These are phyloP conservation scores for Dryas octopetala DNA, from an alignment of 306 rosid genomes.

Conservation along the genomic window DNA sequence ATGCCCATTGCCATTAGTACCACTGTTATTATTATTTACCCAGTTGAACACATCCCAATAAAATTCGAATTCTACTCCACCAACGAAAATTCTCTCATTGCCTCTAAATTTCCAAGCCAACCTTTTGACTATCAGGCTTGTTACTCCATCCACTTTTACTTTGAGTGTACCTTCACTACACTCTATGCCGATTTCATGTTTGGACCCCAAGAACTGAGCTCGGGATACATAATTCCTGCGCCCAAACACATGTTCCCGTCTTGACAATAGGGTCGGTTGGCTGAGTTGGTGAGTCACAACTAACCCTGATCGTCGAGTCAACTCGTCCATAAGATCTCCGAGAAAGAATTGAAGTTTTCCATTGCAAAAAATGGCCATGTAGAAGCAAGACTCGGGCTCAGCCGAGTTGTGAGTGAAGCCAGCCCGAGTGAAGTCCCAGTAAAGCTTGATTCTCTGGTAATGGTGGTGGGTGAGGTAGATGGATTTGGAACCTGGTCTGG, in stretches of 20 bases:
- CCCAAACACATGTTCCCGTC: constrained; percentile 75
- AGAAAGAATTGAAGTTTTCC: constrained; percentile 53
- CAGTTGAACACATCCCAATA: constrained; percentile 81
- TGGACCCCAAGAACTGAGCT: constrained; percentile 64
- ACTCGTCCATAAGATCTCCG: constrained; percentile 51
- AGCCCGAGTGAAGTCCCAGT: constrained; percentile 69
- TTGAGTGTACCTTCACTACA: constrained; percentile 53
- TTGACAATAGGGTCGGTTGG: constrained; percentile 49
- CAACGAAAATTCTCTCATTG: constrained; percentile 61
- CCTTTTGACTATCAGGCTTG: constrained; percentile 55
- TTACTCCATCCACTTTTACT: constrained; percentile 61
- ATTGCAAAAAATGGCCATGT: constrained; percentile 52
- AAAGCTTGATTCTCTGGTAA: constrained; percentile 47
- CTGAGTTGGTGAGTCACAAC: background rate
- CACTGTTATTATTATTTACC: constrained; percentile 39
- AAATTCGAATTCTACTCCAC: constrained; percentile 68
- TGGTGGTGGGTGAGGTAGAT: constrained; percentile 38
- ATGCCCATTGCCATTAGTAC: constrained; percentile 39
- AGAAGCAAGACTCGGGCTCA: constrained; percentile 64
- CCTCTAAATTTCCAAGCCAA: constrained; percentile 91
- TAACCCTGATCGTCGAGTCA: constrained; percentile 35
- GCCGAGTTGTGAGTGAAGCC: constrained; percentile 47
- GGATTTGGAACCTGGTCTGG: constrained; percentile 58
- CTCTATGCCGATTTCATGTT: constrained; percentile 63
- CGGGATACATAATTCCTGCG: constrained; percentile 46